Percentiles rank a stretch among this genome's conserved stretches.
Conservation (phyloP, 2,329 filamentous ascomycete species). For the Ceratocystis cacaofunesta region DNA sequence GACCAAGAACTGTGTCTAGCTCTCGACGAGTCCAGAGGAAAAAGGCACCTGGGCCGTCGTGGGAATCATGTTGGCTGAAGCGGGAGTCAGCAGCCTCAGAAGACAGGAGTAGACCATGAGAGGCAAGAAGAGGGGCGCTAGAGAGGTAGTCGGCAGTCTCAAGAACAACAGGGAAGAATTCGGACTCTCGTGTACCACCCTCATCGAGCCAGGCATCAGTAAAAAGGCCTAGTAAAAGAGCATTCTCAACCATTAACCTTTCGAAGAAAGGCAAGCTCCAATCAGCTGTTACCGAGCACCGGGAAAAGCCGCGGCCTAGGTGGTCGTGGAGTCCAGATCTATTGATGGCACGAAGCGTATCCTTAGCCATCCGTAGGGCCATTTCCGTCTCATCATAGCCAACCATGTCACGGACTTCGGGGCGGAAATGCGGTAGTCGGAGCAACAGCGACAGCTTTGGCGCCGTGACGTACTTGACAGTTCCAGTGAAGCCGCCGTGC, state of each 20-base stretch:
- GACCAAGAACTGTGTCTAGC: slow-evolving; percentile 55
- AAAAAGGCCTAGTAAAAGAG: slow-evolving; percentile 68
- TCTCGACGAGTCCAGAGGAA: slow-evolving; percentile 90
- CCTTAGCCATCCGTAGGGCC: slow-evolving; percentile 63
- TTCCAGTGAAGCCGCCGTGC: slow-evolving; percentile 64
- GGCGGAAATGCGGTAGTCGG: slow-evolving; percentile 54
- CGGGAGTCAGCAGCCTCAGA: slow-evolving; percentile 84
- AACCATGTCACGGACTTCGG: slow-evolving; percentile 70
- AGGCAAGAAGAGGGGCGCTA: slow-evolving; percentile 48
- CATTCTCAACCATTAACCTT: slow-evolving; percentile 91
- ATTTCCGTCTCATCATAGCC: slow-evolving; percentile 61
- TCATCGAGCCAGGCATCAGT: slow-evolving; percentile 65
- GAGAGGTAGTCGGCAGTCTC: slow-evolving; percentile 82
- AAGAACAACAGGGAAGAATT: slow-evolving; percentile 63
- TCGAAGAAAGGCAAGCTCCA: slow-evolving; percentile 96
- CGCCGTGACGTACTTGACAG: slow-evolving; percentile 83
- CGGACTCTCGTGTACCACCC: slow-evolving; percentile 39
- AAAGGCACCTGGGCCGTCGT: slow-evolving; percentile 74
- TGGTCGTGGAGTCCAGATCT: slow-evolving; percentile 42
- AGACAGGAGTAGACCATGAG: slow-evolving; percentile 64
- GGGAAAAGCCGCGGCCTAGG: slow-evolving; percentile 41
- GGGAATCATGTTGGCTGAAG: slow-evolving; percentile 52
- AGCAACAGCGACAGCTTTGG: slow-evolving; percentile 73
- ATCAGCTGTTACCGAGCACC: slow-evolving; percentile 80
- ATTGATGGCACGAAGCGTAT: slow-evolving; percentile 61